Base-by-base conservation (phyloP, 2,329 filamentous ascomycete species). In the Neonectria magnoliae region DNA sequence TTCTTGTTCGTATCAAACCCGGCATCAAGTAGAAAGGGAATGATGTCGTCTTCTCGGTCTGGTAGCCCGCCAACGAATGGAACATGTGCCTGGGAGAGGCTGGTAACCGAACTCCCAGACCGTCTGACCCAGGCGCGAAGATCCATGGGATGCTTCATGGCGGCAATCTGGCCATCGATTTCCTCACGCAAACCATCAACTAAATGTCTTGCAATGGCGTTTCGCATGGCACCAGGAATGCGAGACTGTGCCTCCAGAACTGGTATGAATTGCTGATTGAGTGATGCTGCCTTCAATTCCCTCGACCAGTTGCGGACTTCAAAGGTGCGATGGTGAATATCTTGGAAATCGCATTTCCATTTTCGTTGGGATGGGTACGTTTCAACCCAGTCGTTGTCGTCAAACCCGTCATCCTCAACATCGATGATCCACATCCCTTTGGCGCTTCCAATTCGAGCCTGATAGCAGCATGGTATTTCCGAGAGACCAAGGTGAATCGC, bases 341-440 rank as follows among this genome's bases (percentile, higher is more conserved):
- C 83, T 0, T 73, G 41, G 27, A 83, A 83, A 36, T 86, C 81
- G 27, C 83, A 85, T 0, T 82, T 64, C 83, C 92, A 93, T 71
- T 95, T 95, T 1, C 84, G 77, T 64, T 95, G 93, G 0, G 90
- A 93, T 0, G 81, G 82, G 60, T 83, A 88, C 0, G 90, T 87
- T 60, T 90, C 84, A 45, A 94, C 91, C 90, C 90, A 92, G 16
- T 88, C 77, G 0, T 81, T 73, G 2, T 83, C 78, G 1, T 78
- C 78, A 0, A 76, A 76, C 0, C 67, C 69, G 1, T 77, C 73
- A 27, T 86, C 83, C 0, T 80, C 72, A 0, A 82, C 80, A 68
- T 91, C 88, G 5, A 90, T 77, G 51, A 91, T 83, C 92, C 91
- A 94, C 68, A 94, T 82, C 0, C 92, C 93, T 75, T 95, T 95